phyloP scores from a whole-genome alignment of 2,329 filamentous ascomycete genomes.

The Colletotrichum gloeosporioides region DNA sequence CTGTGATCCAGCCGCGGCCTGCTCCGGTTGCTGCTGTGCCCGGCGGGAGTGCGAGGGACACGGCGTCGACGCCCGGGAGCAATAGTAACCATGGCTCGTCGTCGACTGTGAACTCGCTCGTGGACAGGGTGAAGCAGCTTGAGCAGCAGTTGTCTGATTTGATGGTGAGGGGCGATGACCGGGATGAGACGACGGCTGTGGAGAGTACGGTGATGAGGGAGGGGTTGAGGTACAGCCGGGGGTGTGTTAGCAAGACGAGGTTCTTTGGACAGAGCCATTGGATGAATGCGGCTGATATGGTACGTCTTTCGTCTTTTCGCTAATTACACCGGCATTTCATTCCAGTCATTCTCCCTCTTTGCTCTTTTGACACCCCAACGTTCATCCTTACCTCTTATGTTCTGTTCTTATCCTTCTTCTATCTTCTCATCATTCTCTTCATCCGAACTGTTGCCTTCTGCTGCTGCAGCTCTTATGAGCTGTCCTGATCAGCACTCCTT shows the following conservation, averaged over 20 bases:
- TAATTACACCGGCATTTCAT: not conserved
- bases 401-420: too few relatives aligned
- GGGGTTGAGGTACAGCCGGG: slow-evolving; percentile 23
- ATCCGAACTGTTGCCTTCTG: too few relatives aligned
- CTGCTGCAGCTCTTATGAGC: too few relatives aligned
- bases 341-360: not conserved
- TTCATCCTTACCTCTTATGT: too few relatives aligned
- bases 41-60: not conserved
- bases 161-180: not conserved
- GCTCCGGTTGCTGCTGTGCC: not conserved
- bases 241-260: slow-evolving; percentile 46
- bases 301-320: slow-evolving; percentile 26
- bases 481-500: too few relatives aligned
- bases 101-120: slow-evolving; percentile 33
- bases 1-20: not conserved
- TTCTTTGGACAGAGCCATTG: slow-evolving; percentile 58
- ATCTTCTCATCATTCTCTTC: too few relatives aligned
- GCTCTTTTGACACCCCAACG: too few relatives aligned
- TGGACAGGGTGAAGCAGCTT: slow-evolving; percentile 45
- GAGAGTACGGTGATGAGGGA: not conserved
- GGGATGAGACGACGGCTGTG: not conserved
- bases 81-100: slow-evolving; percentile 11
- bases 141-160: slow-evolving; percentile 42
- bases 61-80: slow-evolving; percentile 22
- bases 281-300: slow-evolving; percentile 48